Evolutionary conservation across 2,329 filamentous ascomycete species (phyloP).

Genomic region (Pezicula carpinea): DNA sequence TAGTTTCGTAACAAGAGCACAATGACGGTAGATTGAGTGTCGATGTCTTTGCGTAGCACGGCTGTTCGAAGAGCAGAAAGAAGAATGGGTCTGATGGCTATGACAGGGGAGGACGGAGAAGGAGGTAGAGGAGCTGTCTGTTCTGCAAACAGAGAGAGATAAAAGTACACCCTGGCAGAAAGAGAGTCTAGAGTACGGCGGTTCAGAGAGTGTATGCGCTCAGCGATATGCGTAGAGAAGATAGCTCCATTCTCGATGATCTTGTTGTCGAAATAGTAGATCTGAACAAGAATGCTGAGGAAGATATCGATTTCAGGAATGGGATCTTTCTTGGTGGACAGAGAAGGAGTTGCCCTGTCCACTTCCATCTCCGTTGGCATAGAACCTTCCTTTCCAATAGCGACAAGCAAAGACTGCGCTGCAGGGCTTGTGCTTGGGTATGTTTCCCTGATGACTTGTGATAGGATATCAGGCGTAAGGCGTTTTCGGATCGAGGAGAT

Average conservation of each 20-base stretch:
- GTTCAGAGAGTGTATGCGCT: conserved; percentile 84
- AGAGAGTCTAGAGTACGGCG: conserved; percentile 90
- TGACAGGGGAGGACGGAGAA: conserved; percentile 81
- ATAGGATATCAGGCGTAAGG: conserved; percentile 75
- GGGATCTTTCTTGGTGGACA: conserved; percentile 53
- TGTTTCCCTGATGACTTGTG: conserved; percentile 75
- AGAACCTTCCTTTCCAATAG: conserved; percentile 62
- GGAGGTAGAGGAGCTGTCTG: conserved; percentile 82
- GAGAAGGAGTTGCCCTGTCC: conserved; percentile 60
- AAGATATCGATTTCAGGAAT: conserved; percentile 88
- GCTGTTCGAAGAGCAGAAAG: conserved; percentile 87
- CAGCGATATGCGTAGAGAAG: conserved; percentile 79
- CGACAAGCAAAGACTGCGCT: conserved; percentile 64
- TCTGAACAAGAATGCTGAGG: conserved; percentile 79
- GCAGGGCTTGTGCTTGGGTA: conserved; percentile 61
- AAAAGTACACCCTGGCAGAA: conserved; percentile 95
- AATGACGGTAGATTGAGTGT: conserved; percentile 95
- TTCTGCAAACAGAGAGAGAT: conserved; percentile 94
- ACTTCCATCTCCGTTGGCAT: conserved; percentile 69
- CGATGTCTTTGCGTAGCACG: conserved; percentile 93
- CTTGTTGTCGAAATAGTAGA: conserved; percentile 83
- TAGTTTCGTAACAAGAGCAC: conserved; percentile 94
- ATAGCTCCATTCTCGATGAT: conserved; percentile 73
- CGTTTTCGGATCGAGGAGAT: conserved; percentile 95
- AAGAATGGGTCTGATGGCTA: conserved; percentile 79